Conservation (phyloP, 306 rosid species). For the Rosa lucieae region DNA sequence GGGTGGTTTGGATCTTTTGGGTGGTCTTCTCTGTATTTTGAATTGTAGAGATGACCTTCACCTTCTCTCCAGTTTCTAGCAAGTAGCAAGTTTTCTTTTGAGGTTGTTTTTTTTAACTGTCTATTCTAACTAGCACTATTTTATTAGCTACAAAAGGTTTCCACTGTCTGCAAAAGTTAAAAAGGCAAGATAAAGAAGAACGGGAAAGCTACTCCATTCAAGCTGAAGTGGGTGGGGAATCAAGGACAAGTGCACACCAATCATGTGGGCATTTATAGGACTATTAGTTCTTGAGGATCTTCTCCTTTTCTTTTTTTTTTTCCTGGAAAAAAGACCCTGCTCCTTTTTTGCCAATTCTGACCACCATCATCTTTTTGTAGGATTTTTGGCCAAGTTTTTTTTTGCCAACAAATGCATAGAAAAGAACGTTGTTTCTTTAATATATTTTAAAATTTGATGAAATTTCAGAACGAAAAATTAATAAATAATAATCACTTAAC, state of each 20-base stretch:
- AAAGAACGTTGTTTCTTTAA: not conserved
- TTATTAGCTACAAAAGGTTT: not conserved
- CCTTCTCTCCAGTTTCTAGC: not conserved
- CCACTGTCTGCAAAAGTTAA: constrained; percentile 5
- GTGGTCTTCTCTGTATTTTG: constrained; percentile 11
- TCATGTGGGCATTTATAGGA: constrained; percentile 26
- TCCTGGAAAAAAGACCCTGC: not conserved
- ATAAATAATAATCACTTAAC: too few species aligned
- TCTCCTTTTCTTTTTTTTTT: too few species aligned
- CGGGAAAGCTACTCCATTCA: constrained; percentile 16
- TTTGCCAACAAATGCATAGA: not conserved
- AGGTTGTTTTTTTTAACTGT: constrained; percentile 22
- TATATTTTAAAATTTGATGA: too few species aligned
- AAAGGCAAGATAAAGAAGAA: not conserved
- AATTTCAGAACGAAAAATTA: too few species aligned
- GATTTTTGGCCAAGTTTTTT: not conserved
- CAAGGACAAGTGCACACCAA: constrained; percentile 29
- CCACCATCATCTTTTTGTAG: not conserved
- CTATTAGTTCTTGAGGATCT: not conserved
- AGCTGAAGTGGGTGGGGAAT: constrained; percentile 6
- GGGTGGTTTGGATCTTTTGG: constrained; percentile 27
- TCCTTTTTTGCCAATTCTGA: not conserved
- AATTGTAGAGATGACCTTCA: not conserved
- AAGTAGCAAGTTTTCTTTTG: not conserved
- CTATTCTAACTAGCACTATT: not conserved